phyloP scores from a whole-genome alignment of 1,139 yeast species.

The Hanseniaspora gamundiae region DNA sequence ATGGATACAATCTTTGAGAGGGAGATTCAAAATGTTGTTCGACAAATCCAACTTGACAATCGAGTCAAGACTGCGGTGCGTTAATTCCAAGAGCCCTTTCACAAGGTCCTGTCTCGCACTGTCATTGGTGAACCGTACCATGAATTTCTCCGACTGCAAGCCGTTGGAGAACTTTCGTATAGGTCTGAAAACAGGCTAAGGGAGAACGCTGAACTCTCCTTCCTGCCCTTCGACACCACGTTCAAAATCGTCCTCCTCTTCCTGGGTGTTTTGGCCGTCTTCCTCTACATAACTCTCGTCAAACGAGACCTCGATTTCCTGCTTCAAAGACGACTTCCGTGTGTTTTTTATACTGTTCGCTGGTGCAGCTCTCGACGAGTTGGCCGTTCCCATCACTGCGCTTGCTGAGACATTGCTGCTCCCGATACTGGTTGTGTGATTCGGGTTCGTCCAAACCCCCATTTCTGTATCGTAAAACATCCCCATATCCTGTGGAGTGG shows the following conservation, averaged over 20 bases:
- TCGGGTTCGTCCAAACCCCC: slow-evolving; percentile 20
- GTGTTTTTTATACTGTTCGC: background rate
- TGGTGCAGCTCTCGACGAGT: background rate
- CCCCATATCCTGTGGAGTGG: slow-evolving; percentile 22
- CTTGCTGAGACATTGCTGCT: background rate
- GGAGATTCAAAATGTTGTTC: background rate
- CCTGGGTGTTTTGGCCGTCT: no score
- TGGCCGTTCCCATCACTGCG: background rate
- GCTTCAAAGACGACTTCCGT: no score
- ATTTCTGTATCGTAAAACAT: slow-evolving; percentile 17
- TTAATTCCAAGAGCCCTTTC: background rate
- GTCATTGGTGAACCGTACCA: no score
- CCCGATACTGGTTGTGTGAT: background rate
- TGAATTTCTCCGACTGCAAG: no score
- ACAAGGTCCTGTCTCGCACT: background rate
- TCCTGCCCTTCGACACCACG: no score
- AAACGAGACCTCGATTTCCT: no score
- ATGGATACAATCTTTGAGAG: background rate
- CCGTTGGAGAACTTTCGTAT: no score
- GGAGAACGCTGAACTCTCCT: no score
- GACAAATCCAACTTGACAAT: background rate
- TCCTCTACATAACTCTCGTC: no score
- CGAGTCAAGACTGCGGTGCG: background rate
- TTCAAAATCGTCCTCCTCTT: no score
- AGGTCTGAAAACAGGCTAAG: no score